Percentiles rank a stretch among this genome's conserved stretches.
Evolutionary conservation across 2,329 filamentous ascomycete species (phyloP).

Genomic region (Colletotrichum musicola): DNA sequence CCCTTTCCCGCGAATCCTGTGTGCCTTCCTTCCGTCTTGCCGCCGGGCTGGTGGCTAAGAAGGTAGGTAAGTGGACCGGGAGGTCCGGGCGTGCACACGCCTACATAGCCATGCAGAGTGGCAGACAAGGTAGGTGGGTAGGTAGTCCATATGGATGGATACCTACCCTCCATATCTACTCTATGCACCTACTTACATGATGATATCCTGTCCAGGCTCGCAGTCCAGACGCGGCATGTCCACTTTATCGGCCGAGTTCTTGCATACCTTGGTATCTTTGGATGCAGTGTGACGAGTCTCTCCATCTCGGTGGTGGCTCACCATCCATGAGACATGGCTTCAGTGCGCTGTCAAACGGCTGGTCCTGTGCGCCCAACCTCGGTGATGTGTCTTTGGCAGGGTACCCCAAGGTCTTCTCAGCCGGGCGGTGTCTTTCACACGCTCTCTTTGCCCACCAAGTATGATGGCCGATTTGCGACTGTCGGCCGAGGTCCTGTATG

Average conservation of each 20-base stretch:
- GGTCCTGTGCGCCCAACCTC: slow-evolving; percentile 13
- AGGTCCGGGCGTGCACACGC: too few species aligned
- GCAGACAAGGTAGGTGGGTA: too few species aligned
- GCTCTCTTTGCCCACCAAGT: not conserved
- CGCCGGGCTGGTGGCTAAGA: slow-evolving; percentile 10
- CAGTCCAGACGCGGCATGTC: slow-evolving; percentile 8
- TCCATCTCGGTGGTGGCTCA: slow-evolving; percentile 24
- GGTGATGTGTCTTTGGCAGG: slow-evolving; percentile 8
- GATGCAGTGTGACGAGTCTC: slow-evolving; percentile 14
- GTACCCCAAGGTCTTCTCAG: slow-evolving; percentile 1
- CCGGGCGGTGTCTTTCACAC: not conserved
- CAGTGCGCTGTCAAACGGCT: slow-evolving; percentile 30
- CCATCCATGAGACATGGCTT: slow-evolving; percentile 26
- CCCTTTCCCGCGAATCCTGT: not conserved
- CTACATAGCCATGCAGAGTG: not conserved
- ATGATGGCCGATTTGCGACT: not conserved
- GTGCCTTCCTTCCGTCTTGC: slow-evolving; percentile 8
- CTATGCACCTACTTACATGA: too few species aligned
- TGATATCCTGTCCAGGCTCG: not conserved
- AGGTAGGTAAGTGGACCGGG: not conserved
- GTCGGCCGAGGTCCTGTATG: not conserved
- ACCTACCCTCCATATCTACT: too few species aligned
- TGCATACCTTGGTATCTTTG: slow-evolving; percentile 2
- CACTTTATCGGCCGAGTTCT: slow-evolving; percentile 28
- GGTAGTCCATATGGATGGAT: too few species aligned